Conservation (phyloP, 441 rosid genomes). For the Metrosideros polymorpha region DNA sequence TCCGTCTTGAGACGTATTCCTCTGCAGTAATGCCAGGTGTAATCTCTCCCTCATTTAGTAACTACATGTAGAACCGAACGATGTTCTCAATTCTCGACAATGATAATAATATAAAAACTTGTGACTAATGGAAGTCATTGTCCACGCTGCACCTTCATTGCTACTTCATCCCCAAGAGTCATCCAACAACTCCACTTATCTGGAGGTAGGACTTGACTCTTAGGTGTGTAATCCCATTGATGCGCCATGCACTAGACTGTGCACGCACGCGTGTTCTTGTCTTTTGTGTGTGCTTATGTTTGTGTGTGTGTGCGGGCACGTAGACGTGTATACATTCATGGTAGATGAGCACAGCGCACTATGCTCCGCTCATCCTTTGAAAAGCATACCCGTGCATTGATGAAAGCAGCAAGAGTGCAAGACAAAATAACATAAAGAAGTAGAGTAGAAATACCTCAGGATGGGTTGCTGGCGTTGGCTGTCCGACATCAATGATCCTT, state of each 20-base stretch:
- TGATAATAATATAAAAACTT: background rate
- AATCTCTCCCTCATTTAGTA: constrained; percentile 80
- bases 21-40: constrained; percentile 76
- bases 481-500: constrained; percentile 55
- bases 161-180: background rate
- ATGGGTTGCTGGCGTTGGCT: constrained; percentile 82
- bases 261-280: background rate
- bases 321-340: background rate
- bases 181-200: background rate
- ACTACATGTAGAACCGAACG: constrained; percentile 21
- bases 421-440: background rate
- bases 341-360: background rate
- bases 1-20: constrained; percentile 76
- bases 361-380: background rate
- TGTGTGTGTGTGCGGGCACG: background rate
- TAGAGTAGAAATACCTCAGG: constrained; percentile 55
- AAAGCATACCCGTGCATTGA: background rate
- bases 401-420: background rate
- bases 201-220: background rate
- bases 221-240: background rate
- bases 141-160: background rate
- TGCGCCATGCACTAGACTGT: background rate
- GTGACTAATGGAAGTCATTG: background rate
- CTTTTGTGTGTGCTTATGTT: background rate
- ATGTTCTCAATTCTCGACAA: background rate